Conservation (phyloP, 1,139 yeast species). For the Diutina mesorugosa region DNA sequence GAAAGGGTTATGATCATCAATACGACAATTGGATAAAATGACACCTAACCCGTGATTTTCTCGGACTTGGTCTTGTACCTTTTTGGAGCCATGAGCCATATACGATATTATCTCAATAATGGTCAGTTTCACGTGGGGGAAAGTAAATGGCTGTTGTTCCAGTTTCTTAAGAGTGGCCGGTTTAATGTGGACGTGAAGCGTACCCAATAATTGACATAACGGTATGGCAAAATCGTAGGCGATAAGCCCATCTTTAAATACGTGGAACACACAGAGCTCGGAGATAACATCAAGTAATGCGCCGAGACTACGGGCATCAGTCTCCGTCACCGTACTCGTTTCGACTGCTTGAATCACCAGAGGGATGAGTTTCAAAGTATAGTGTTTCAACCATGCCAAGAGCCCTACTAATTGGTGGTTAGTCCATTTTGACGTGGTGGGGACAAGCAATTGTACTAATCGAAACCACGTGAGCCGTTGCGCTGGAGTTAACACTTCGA, state of each 20-base stretch:
- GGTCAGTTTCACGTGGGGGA: constrained; percentile 50
- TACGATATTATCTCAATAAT: constrained; percentile 50
- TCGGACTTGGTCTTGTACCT: constrained; percentile 57
- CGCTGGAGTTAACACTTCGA: background rate
- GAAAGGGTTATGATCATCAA: constrained; percentile 81
- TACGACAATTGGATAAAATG: constrained; percentile 67
- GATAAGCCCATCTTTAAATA: background rate
- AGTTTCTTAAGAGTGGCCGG: background rate
- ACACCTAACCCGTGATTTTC: constrained; percentile 56
- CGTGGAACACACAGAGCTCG: constrained; percentile 28
- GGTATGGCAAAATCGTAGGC: background rate
- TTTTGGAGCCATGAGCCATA: constrained; percentile 35
- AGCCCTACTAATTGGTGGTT: background rate
- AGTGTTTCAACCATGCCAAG: background rate
- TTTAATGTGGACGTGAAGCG: background rate
- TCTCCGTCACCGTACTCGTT: background rate
- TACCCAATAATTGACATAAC: background rate
- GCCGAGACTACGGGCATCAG: background rate
- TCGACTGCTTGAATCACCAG: background rate
- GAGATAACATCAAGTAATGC: constrained; percentile 36
- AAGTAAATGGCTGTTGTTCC: constrained; percentile 8
- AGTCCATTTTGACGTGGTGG: background rate
- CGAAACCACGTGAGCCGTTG: background rate
- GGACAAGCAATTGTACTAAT: background rate
- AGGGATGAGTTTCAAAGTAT: background rate